Conservation (phyloP, 192 early-diverging fungal species). For the Tieghemiomyces parasiticus region DNA sequence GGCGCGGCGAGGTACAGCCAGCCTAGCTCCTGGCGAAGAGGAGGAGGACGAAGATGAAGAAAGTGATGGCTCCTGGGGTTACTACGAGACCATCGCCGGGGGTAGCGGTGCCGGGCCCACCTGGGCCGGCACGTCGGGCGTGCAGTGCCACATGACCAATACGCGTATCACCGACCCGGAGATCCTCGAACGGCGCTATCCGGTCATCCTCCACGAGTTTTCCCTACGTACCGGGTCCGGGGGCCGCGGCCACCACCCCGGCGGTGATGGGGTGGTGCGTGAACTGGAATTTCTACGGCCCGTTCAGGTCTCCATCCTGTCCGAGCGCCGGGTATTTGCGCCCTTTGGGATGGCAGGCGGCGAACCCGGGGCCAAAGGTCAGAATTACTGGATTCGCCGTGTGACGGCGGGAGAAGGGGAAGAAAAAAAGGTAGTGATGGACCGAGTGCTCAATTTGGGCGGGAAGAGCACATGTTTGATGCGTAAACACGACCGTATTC, state of each 20-base stretch:
- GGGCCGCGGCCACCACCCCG: conserved; percentile 54
- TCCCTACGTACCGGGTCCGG: conserved; percentile 57
- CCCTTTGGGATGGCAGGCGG: conserved; percentile 85
- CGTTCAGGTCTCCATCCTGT: conserved; percentile 78
- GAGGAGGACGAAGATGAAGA: conserved; percentile 23
- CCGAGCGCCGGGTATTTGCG: conserved; percentile 75
- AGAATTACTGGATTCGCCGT: conserved; percentile 64
- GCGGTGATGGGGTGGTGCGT: conserved; percentile 86
- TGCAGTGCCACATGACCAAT: conserved; percentile 89
- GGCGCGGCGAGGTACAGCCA: too few relatives aligned
- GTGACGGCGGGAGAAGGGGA: conserved; percentile 21
- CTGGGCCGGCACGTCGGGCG: conserved; percentile 75
- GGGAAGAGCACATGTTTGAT: conserved; percentile 82
- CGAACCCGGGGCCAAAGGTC: conserved; percentile 44
- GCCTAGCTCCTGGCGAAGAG: conserved; percentile 18
- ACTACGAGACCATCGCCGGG: conserved; percentile 91
- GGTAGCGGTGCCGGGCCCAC: conserved; percentile 75
- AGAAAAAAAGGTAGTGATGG: conserved; percentile 3
- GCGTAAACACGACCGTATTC: conserved; percentile 58
- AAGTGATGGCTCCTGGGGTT: conserved; percentile 69
- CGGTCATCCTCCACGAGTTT: conserved; percentile 79
- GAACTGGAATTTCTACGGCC: conserved; percentile 85
- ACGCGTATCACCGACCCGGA: conserved; percentile 96
- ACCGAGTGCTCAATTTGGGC: conserved; percentile 48
- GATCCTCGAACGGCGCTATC: conserved; percentile 82